Conservation (phyloP, 345 rosid species). For the Populus tremula region DNA sequence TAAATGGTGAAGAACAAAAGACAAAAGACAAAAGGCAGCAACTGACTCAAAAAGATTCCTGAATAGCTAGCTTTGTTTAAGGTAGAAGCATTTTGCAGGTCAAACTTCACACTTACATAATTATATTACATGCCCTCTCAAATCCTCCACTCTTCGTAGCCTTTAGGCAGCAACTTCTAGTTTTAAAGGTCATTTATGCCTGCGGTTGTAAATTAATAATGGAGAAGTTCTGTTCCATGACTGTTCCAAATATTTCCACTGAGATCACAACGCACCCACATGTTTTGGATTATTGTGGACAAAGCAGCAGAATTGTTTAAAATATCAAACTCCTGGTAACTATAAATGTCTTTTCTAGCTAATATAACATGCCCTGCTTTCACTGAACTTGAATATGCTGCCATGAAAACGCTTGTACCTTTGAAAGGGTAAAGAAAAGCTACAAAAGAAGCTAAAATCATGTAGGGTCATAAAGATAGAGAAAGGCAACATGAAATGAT, state of each 20-base stretch:
- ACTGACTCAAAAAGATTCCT: constrained; percentile 33
- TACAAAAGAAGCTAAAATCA: background rate
- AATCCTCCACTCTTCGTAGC: constrained; percentile 9
- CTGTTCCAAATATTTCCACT: constrained; percentile 9
- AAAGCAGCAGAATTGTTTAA: background rate
- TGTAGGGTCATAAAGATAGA: background rate
- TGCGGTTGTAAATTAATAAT: background rate
- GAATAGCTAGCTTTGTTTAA: constrained; percentile 15
- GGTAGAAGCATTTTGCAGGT: constrained; percentile 25
- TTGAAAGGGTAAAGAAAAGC: background rate
- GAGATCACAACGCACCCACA: background rate
- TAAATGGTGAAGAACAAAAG: background rate
- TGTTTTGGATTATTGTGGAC: background rate
- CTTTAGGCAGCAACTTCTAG: background rate
- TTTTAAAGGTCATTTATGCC: background rate
- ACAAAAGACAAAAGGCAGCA: constrained; percentile 19
- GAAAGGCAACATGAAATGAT: background rate
- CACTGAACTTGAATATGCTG: background rate
- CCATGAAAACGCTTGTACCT: background rate
- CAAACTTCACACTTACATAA: constrained; percentile 18
- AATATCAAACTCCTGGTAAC: background rate
- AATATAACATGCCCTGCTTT: background rate
- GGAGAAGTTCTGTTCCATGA: background rate
- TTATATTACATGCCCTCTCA: constrained; percentile 4
- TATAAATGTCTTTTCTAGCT: background rate